Percentiles rank a stretch among this genome's conserved stretches.
These are phyloP conservation scores for Fusarium sp. DNA, from an alignment of 2,329 filamentous ascomycete species.

Conservation along the genomic window DNA sequence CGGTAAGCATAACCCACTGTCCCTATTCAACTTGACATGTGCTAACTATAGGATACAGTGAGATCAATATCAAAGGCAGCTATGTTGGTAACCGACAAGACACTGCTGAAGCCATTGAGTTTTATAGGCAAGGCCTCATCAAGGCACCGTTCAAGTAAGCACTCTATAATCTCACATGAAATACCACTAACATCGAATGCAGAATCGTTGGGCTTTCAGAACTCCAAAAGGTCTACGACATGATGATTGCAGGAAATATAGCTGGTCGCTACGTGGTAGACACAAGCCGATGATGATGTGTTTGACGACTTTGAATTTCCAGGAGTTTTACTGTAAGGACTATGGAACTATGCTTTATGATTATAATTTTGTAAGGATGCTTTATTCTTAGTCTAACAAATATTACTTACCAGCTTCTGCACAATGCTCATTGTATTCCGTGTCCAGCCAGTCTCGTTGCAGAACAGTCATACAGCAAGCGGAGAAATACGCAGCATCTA, in stretches of 20 bases:
- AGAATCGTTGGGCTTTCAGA: constrained; percentile 79
- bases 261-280: constrained; percentile 82
- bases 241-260: constrained; percentile 76
- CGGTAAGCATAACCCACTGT: constrained; percentile 23
- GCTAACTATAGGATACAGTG: constrained; percentile 59
- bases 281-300: constrained; percentile 65
- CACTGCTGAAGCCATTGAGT: constrained; percentile 86
- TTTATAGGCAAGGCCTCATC: constrained; percentile 84
- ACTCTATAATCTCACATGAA: fast-evolving
- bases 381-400: too few relatives aligned
- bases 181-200: constrained; percentile 7
- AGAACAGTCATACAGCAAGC: too few relatives aligned
- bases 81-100: constrained; percentile 93
- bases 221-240: constrained; percentile 79
- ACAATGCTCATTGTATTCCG: too few relatives aligned
- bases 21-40: fast-evolving
- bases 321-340: not conserved
- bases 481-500: too few relatives aligned
- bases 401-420: too few relatives aligned
- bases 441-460: too few relatives aligned
- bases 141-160: constrained; percentile 79
- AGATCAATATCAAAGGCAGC: constrained; percentile 89
- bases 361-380: too few relatives aligned
- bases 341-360: not conserved
- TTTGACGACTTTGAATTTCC: not conserved